Evolutionary conservation across 202 grass and related monocot species (phyloP).

Genomic region (Musa balbisiana): DNA sequence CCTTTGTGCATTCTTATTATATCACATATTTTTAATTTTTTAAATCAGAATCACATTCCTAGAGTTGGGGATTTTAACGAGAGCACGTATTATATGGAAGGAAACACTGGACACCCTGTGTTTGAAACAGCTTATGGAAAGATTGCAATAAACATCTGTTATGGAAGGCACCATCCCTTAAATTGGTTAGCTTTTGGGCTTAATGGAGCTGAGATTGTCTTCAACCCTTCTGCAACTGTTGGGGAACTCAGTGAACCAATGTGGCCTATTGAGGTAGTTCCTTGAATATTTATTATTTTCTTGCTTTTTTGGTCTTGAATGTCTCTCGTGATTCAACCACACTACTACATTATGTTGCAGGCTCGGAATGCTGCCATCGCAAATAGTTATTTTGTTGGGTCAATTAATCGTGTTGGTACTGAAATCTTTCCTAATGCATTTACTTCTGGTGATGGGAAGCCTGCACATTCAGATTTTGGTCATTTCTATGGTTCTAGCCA

Average conservation of each 20-base stretch:
- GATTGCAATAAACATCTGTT: slow-evolving; percentile 92
- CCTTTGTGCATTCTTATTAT: slow-evolving; percentile 4
- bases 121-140: slow-evolving; percentile 90
- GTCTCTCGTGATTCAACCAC: neutral
- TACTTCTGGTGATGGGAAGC: slow-evolving; percentile 92
- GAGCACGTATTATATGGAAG: slow-evolving; percentile 99
- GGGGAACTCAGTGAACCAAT: slow-evolving; percentile 98
- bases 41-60: slow-evolving; percentile 86
- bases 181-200: slow-evolving; percentile 98
- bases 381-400: slow-evolving; percentile 87
- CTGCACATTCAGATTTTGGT: slow-evolving; percentile 71
- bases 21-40: neutral
- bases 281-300: neutral
- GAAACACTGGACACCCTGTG: slow-evolving; percentile 91
- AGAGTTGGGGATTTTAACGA: slow-evolving; percentile 97
- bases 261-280: slow-evolving; percentile 92
- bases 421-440: slow-evolving; percentile 88
- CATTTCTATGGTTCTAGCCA: slow-evolving; percentile 95
- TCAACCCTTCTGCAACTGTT: slow-evolving; percentile 92
- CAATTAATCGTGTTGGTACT: slow-evolving; percentile 86
- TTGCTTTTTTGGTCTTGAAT: slow-evolving; percentile 7
- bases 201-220: slow-evolving; percentile 94
- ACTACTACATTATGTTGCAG: slow-evolving; percentile 31
- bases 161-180: slow-evolving; percentile 93
- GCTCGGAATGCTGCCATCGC: slow-evolving; percentile 91